These are phyloP conservation scores for Arctium minus DNA, from an alignment of 129 eudicot genomes.

Conservation along the genomic window DNA sequence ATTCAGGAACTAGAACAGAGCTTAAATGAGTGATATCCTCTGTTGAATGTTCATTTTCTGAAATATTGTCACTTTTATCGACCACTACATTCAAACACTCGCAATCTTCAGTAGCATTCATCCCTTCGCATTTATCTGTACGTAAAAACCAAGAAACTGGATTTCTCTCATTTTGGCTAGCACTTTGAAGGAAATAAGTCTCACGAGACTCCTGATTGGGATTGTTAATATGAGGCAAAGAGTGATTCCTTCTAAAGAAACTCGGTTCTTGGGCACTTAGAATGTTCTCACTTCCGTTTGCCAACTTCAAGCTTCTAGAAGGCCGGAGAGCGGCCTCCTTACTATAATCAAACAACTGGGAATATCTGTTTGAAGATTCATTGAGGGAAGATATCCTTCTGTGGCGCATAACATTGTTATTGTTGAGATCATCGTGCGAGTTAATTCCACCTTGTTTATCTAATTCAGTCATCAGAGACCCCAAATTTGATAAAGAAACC, in stretches of 20 bases:
- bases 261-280: constrained; percentile 19
- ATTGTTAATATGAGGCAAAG: constrained; percentile 33
- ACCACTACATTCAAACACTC: constrained; percentile 11
- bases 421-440: constrained; percentile 13
- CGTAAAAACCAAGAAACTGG: background rate
- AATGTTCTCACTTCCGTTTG: constrained; percentile 33
- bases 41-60: constrained; percentile 18
- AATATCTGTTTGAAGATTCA: constrained; percentile 51
- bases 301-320: constrained; percentile 66
- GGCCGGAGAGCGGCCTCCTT: constrained; percentile 32
- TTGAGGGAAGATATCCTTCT: constrained; percentile 49
- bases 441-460: constrained; percentile 1
- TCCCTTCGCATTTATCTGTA: background rate
- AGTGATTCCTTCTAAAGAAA: constrained; percentile 35
- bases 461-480: background rate
- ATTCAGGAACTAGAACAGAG: constrained; percentile 16
- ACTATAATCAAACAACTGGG: constrained; percentile 37
- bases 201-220: constrained; percentile 23
- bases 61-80: constrained; percentile 7
- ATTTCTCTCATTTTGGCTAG: constrained; percentile 15
- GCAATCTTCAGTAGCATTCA: constrained; percentile 18
- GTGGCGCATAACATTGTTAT: background rate
- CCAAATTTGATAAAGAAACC: constrained; percentile 5
- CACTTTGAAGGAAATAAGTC: constrained; percentile 1
- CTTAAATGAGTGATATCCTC: constrained; percentile 10